Evolutionary conservation across 371 early-diverging fungal species (phyloP).

Genomic region (Mucor ambiguus): DNA sequence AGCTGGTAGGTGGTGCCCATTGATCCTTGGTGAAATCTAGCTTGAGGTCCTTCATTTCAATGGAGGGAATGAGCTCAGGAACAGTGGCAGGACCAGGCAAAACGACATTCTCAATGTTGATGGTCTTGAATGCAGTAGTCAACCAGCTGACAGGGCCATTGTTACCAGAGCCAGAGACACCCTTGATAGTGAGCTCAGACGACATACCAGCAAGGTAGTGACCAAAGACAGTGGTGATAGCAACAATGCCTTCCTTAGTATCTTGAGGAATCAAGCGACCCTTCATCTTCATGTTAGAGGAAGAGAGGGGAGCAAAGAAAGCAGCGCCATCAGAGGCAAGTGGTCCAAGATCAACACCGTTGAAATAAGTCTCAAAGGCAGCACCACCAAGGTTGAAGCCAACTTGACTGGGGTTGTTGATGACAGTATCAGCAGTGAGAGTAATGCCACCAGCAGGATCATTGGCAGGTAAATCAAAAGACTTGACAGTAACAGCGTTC

Average conservation of each 20-base stretch:
- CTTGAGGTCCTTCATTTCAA: slow-evolving; percentile 50
- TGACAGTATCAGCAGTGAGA: slow-evolving; percentile 49
- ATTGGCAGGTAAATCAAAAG: slow-evolving; percentile 59
- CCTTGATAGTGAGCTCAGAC: slow-evolving; percentile 45
- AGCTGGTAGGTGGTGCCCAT: slow-evolving; percentile 51
- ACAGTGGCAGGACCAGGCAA: slow-evolving; percentile 43
- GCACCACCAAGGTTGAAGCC: slow-evolving; percentile 50
- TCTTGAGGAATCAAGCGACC: slow-evolving; percentile 58
- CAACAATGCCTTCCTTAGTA: slow-evolving; percentile 46
- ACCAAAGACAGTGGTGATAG: slow-evolving; percentile 55
- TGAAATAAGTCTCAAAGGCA: slow-evolving; percentile 34
- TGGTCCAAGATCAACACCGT: slow-evolving; percentile 36
- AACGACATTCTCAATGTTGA: slow-evolving; percentile 50
- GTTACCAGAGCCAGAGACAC: slow-evolving; percentile 53
- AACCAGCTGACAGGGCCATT: slow-evolving; percentile 60
- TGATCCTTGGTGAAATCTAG: slow-evolving; percentile 57
- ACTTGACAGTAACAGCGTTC: slow-evolving; percentile 53
- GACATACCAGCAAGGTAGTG: slow-evolving; percentile 49
- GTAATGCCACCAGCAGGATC: slow-evolving; percentile 62
- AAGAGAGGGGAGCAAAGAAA: slow-evolving; percentile 36
- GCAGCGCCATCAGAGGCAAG: slow-evolving; percentile 42
- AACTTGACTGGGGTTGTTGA: slow-evolving; percentile 58
- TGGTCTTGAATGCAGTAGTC: slow-evolving; percentile 52
- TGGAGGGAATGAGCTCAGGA: slow-evolving; percentile 43
- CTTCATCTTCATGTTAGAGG: slow-evolving; percentile 44